Percentiles rank a stretch among this genome's conserved stretches.
These are phyloP conservation scores for Lachnellula occidentalis DNA, from an alignment of 2,329 filamentous ascomycete species.

Conservation along the genomic window DNA sequence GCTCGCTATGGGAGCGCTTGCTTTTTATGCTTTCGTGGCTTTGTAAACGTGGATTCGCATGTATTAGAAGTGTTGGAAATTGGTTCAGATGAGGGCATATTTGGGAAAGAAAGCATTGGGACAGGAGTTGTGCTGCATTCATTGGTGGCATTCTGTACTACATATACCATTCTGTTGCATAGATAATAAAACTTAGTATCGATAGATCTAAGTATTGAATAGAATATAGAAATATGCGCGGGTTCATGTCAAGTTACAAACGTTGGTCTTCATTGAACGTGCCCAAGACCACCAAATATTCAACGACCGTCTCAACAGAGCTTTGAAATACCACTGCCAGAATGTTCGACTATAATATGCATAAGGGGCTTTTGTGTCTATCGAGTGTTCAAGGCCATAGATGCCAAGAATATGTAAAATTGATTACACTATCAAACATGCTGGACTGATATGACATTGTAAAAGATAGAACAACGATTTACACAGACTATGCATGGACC, in stretches of 20 bases:
- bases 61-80: background rate
- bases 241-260: conserved; percentile 3
- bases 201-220: no score
- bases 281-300: conserved; percentile 29
- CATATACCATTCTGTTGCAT: no score
- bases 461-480: no score
- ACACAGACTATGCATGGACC: no score
- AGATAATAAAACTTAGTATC: no score
- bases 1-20: background rate
- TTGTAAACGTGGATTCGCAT: background rate
- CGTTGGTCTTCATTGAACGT: conserved; percentile 26
- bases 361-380: conserved; percentile 26
- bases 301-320: conserved; percentile 22
- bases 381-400: conserved; percentile 28
- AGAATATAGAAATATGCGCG: no score
- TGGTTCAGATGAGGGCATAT: background rate
- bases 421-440: conserved; percentile 8
- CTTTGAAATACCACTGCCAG: conserved; percentile 20
- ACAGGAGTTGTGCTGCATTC: background rate
- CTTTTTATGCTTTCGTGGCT: background rate
- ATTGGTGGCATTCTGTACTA: no score
- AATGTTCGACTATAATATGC: conserved; percentile 19
- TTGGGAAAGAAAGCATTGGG: background rate
- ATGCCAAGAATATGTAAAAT: conserved; percentile 26
- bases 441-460: no score